Base-by-base conservation (phyloP, 805 yeast genomes). In the Saccharomycopsis malanga region DNA sequence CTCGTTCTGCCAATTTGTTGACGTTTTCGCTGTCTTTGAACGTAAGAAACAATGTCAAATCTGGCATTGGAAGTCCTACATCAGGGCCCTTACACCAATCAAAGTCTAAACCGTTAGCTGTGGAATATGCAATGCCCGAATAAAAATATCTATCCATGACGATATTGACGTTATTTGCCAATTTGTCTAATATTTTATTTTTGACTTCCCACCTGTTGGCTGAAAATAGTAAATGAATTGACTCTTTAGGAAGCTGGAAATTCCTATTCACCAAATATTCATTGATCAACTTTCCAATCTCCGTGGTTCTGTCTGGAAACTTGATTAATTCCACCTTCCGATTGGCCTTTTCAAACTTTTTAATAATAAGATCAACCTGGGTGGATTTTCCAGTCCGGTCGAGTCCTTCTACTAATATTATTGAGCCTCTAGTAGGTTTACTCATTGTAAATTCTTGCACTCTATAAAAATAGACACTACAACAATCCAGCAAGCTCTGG, bases 361-460 rank as follows among this genome's bases (percentile, higher is more conserved):
- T 58, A 0, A 67, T 56, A 7, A 83, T 56, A 2, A 58, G 54
- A 2, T 63, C 59, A 4, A 83, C 73, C 60, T 93, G 98, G 0
- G 97, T 88, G 2, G 96, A 77, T 58, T 93, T 93, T 0, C 99
- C 99, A 0, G 97, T 83, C 42, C 99, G 68, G 58, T 93, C 99
- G 1, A 93, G 74, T 0, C 99, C 99, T 63, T 93, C 99, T 2
- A 93, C 71, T 1, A 87, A 74, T 20, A 93, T 81, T 34, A 93
- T 67, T 39, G 74, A 71, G 2, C 97, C 98, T 53, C 96, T 53
- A 40, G 49, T 54, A 27, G 30, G 12, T 27, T n/a, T n/a, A n/a
- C n/a, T n/a, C n/a, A n/a, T n/a, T n/a, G n/a, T n/a, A n/a, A n/a
- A n/a, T n/a, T n/a, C n/a, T n/a, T n/a, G n/a, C n/a, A n/a, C n/a